These are phyloP conservation scores for Tricholoma flavovirens DNA, from an alignment of 768 basidiomycete genomes.

Conservation along the genomic window DNA sequence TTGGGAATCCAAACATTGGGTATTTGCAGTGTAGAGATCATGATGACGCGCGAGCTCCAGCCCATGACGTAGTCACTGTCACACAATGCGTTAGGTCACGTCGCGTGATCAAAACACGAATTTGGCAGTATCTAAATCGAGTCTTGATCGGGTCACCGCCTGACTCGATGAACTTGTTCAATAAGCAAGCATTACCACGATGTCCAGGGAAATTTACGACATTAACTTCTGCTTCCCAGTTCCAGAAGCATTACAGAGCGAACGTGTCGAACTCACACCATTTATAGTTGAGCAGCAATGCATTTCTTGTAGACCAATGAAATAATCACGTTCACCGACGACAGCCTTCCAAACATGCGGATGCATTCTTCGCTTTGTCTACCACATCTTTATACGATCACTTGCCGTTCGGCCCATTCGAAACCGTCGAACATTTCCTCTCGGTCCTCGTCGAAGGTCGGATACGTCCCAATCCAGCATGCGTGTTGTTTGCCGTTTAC, in stretches of 20 bases:
- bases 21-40: too few relatives aligned
- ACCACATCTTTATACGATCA: conserved; percentile 40
- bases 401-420: conserved; percentile 47
- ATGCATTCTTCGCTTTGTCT: conserved; percentile 28
- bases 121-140: too few relatives aligned
- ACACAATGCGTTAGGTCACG: not conserved
- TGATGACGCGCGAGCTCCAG: too few relatives aligned
- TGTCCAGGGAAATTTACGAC: conserved; percentile 22
- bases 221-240: conserved; percentile 49
- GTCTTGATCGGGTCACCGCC: too few relatives aligned
- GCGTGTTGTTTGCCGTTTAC: conserved; percentile 45
- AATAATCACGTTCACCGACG: not conserved
- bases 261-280: conserved; percentile 42
- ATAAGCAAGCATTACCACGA: not conserved
- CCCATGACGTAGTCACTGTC: too few relatives aligned
- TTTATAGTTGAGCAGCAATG: conserved; percentile 36
- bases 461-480: conserved; percentile 29
- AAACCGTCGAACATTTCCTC: conserved; percentile 29
- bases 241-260: conserved; percentile 37
- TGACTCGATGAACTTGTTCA: not conserved
- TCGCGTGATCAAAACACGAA: not conserved
- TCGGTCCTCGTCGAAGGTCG: conserved; percentile 28
- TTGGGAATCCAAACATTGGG: too few relatives aligned
- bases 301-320: not conserved
- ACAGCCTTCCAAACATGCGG: conserved; percentile 41